A percentile compares a stretch with the other conserved stretches of the same genome.
phyloP scores from a whole-genome alignment of 2,329 filamentous ascomycete species.

The Aureobasidium pullulans region DNA sequence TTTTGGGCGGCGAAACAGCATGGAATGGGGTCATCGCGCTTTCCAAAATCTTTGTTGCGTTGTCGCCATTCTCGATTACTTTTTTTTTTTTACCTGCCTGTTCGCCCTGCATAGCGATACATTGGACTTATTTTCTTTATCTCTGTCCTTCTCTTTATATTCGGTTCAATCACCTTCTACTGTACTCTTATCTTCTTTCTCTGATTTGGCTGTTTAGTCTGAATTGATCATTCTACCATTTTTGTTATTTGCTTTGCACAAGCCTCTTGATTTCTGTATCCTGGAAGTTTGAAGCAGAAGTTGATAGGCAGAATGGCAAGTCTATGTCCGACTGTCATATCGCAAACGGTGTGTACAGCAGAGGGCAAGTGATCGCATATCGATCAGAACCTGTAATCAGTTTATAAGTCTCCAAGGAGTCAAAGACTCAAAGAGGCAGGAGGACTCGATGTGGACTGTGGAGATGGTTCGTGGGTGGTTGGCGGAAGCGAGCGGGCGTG shows the following conservation, averaged over 20 bases:
- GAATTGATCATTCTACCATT: too few species aligned
- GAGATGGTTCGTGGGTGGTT: slow-evolving; percentile 2
- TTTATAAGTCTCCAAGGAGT: background rate
- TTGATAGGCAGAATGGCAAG: too few species aligned
- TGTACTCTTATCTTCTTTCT: background rate
- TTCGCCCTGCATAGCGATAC: slow-evolving; percentile 7
- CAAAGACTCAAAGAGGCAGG: background rate
- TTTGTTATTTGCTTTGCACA: too few species aligned
- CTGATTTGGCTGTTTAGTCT: too few species aligned
- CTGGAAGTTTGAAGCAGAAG: too few species aligned
- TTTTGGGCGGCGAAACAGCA: slow-evolving; percentile 1
- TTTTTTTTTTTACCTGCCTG: background rate
- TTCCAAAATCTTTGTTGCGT: background rate
- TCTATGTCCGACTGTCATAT: too few species aligned
- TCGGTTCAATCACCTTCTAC: background rate
- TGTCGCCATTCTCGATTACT: background rate
- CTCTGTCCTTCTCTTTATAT: background rate
- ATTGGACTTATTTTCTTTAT: background rate
- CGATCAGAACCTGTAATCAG: too few species aligned
- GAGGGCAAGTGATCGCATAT: too few species aligned
- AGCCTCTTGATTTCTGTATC: too few species aligned
- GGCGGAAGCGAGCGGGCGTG: background rate
- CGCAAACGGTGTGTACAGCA: too few species aligned
- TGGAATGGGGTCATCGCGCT: slow-evolving; percentile 1
- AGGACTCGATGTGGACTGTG: background rate